Conservation (phyloP, 306 rosid species). For the Vigna hirtella region DNA sequence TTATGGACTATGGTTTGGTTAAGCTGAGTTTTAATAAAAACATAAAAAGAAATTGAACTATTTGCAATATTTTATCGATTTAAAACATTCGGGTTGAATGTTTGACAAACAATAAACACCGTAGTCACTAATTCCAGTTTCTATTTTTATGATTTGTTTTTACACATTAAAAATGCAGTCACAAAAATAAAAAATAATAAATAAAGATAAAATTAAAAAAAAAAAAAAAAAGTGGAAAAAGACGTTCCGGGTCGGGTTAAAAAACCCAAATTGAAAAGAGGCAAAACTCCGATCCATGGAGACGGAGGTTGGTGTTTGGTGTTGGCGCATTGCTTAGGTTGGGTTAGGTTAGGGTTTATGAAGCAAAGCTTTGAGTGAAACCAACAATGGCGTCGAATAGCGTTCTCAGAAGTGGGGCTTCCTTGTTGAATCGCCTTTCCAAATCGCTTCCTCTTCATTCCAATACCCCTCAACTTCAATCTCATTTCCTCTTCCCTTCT, state of each 20-base stretch:
- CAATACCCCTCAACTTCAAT: constrained; percentile 53
- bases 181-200: no score
- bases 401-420: constrained; percentile 61
- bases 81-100: no score
- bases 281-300: no score
- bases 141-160: no score
- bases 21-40: no score
- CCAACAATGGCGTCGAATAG: constrained; percentile 67
- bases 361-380: constrained; percentile 9
- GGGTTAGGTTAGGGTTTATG: constrained; percentile 57
- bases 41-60: no score
- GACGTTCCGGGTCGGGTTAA: constrained; percentile 12
- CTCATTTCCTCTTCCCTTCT: constrained; percentile 70
- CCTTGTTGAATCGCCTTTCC: constrained; percentile 60
- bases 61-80: no score
- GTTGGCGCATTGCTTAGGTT: neutral
- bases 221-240: neutral
- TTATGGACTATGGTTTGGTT: no score
- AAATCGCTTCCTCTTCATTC: constrained; percentile 49
- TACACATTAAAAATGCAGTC: no score
- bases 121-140: no score
- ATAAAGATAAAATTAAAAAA: no score
- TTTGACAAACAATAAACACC: no score
- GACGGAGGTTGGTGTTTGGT: neutral
- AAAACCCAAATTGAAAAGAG: neutral